Evolutionary conservation across 768 basidiomycete species (phyloP), one percentile per base, ranked within the genome.

Genomic region (Tremella fuciformis): DNA sequence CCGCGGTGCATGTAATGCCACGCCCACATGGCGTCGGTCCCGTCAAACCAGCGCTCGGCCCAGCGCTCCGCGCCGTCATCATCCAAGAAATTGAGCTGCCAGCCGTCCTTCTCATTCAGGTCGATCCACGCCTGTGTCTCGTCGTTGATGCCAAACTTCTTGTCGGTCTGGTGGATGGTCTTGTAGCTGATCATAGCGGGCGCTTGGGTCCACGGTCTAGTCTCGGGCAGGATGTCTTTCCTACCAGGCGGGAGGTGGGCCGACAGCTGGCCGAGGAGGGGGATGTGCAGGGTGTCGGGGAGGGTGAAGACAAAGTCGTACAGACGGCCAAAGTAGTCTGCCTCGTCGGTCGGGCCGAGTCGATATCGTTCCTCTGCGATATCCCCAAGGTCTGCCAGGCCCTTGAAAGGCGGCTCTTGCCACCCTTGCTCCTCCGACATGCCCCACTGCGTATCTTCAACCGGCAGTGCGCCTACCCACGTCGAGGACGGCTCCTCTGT

Each of bases 1-100:
- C 73, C 70, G n/a, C 70, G 54, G 18, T 66, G 58, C 66, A 74
- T 64, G 34, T 56, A 64, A 19, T 64, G 34, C 70, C 70, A 74
- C 13, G 68, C 67, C 70, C 66, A 70, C 13, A 50, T 48, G 13
- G 71, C 63, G 19, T 65, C 62, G 21, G 52, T 63, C n/a, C 54
- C 59, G 19, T 22, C 38, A 26, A 63, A 70, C 21, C 19, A 22
- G 8, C 40, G 47, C 7, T 55, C 25, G 8, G 68, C 54, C 72
- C 72, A 74, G 8, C 53, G 48, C 19, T 55, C 50, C 2, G 70
- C 72, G 18, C 22, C 52, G 0, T 55, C 42, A 51, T 74, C 72
- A 49, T 69, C 64, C 21, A 71, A 42, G 29, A 74, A 74, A 16
- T 63, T 57, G 25, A 69, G 22, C 18, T 44, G 50, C 72, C 72